phyloP scores from a whole-genome alignment of 257 asterid species.

The Ophiorrhiza pumila region DNA sequence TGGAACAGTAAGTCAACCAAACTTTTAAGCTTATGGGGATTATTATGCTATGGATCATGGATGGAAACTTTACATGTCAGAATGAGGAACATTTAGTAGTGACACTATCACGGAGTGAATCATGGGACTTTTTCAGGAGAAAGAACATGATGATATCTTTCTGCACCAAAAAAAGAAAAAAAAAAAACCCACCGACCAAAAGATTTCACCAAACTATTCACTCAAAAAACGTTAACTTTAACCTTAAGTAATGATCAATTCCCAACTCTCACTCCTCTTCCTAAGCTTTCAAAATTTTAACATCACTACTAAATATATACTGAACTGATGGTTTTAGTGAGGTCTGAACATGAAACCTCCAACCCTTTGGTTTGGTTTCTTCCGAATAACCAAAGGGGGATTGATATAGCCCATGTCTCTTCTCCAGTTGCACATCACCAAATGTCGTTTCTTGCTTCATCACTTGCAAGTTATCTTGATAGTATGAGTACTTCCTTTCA shows the following conservation, averaged over 20 bases:
- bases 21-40: not conserved
- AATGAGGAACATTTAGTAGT: slow-evolving; percentile 5
- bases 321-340: not conserved
- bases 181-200: slow-evolving; percentile 23
- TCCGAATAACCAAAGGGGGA: not conserved
- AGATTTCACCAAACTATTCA: slow-evolving; percentile 21
- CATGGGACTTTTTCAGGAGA: slow-evolving; percentile 17
- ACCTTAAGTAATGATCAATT: slow-evolving; percentile 3
- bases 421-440: not conserved
- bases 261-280: not conserved
- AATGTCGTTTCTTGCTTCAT: slow-evolving; percentile 23
- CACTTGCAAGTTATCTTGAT: slow-evolving; percentile 37
- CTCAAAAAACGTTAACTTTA: not conserved
- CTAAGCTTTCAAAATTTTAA: not conserved
- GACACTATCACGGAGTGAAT: slow-evolving; percentile 24
- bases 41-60: not conserved
- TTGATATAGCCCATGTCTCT: slow-evolving; percentile 12
- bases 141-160: slow-evolving; percentile 22
- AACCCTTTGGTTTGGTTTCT: not conserved
- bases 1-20: slow-evolving; percentile 5
- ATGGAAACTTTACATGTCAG: slow-evolving; percentile 9
- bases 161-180: slow-evolving; percentile 1
- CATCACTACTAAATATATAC: too few species aligned
- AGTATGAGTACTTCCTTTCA: slow-evolving; percentile 12
- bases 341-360: not conserved